A percentile compares a stretch with the other conserved stretches of the same genome.
phyloP scores from a whole-genome alignment of 495 filamentous ascomycete species.

The Delitschia confertaspora region DNA sequence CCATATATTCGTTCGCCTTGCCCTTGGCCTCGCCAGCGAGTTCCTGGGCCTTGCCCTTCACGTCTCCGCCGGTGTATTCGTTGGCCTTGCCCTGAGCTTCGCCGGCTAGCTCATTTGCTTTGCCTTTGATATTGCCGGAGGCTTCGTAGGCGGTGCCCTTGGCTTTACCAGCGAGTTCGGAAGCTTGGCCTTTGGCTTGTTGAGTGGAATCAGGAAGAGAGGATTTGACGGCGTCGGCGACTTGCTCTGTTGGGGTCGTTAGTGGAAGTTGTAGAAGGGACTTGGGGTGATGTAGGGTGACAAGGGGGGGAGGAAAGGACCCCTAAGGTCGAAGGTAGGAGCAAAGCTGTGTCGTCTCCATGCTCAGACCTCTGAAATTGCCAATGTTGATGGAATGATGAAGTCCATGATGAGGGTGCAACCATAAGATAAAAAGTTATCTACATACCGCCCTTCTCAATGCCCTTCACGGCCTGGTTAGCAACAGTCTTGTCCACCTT shows the following conservation, averaged over 20 bases:
- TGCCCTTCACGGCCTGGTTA: constrained; percentile 50
- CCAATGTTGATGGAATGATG: neutral
- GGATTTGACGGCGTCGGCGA: constrained; percentile 37
- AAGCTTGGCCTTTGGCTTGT: constrained; percentile 37
- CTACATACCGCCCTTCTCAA: constrained; percentile 49
- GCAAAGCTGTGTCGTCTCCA: no score
- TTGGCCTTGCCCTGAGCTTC: constrained; percentile 36
- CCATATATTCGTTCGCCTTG: constrained; percentile 29
- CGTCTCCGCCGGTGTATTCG: constrained; percentile 39
- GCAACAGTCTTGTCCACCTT: constrained; percentile 47
- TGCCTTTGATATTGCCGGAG: constrained; percentile 42
- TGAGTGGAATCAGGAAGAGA: no score
- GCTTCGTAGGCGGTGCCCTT: constrained; percentile 37
- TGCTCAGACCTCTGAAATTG: no score
- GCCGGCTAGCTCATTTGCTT: constrained; percentile 37
- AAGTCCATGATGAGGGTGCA: neutral
- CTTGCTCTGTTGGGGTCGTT: constrained; percentile 37
- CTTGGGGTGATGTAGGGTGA: neutral
- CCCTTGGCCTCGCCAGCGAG: constrained; percentile 37
- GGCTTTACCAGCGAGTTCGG: constrained; percentile 35
- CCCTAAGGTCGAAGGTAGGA: neutral
- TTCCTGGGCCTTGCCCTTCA: constrained; percentile 36
- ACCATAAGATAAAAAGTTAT: constrained; percentile 1
- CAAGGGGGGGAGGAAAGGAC: neutral
- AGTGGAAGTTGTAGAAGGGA: neutral